These are phyloP conservation scores for Anisodus acutangulus DNA, from an alignment of 257 asterid genomes.

Conservation along the genomic window DNA sequence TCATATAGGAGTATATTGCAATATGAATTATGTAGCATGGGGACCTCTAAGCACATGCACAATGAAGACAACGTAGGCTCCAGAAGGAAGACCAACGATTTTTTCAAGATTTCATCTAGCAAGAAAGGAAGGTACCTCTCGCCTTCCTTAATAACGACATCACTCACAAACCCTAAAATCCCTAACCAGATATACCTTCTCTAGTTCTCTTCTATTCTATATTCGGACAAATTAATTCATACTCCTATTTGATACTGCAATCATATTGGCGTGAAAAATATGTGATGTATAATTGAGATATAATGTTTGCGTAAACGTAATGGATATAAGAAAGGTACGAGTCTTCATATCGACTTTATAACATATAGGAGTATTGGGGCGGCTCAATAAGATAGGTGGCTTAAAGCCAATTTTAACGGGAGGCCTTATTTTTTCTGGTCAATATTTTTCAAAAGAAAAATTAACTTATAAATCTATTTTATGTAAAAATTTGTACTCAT, in stretches of 20 bases:
- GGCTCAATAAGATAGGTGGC: too few species aligned
- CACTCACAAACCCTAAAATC: background rate
- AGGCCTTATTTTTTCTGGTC: too few species aligned
- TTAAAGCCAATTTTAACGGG: too few species aligned
- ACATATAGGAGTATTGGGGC: background rate
- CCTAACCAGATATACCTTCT: background rate
- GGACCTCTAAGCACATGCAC: conserved; percentile 27
- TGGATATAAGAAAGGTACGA: background rate
- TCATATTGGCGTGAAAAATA: background rate
- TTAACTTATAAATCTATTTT: too few species aligned
- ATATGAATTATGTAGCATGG: conserved; percentile 10
- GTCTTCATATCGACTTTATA: background rate
- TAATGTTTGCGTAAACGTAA: background rate
- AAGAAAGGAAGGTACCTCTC: conserved; percentile 16
- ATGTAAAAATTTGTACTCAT: too few species aligned
- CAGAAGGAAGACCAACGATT: background rate
- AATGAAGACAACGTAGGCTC: conserved; percentile 26
- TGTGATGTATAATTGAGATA: background rate
- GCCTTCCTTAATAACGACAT: background rate
- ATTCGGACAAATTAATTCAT: background rate
- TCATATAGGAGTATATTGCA: background rate
- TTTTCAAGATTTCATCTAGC: background rate
- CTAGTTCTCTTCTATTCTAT: background rate
- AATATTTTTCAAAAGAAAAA: too few species aligned
- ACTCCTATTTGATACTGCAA: background rate